These are phyloP conservation scores for Penstemon newberryi DNA, from an alignment of 257 asterid species.

Conservation along the genomic window DNA sequence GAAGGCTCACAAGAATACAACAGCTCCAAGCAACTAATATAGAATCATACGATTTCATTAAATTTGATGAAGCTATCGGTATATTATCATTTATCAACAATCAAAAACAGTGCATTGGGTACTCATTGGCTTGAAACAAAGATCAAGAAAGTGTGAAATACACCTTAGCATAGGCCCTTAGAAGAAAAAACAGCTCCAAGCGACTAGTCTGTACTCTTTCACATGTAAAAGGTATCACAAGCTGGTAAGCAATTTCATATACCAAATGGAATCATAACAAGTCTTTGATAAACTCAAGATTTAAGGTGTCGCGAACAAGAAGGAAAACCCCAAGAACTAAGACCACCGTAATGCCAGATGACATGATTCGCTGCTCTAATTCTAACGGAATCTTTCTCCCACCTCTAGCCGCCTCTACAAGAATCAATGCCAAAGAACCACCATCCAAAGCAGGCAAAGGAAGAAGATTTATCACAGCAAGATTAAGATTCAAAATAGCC, in stretches of 20 bases:
- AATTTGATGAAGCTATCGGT: slow-evolving; percentile 8
- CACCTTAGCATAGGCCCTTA: slow-evolving; percentile 13
- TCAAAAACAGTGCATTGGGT: slow-evolving; percentile 25
- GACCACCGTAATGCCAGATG: slow-evolving; percentile 81
- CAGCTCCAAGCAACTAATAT: neutral
- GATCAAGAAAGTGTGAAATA: slow-evolving; percentile 19
- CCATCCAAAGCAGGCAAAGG: slow-evolving; percentile 97
- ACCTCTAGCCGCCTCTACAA: slow-evolving; percentile 89
- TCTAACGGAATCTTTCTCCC: slow-evolving; percentile 90
- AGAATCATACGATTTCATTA: slow-evolving; percentile 22
- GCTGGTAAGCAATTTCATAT: slow-evolving; percentile 14
- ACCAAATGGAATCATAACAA: slow-evolving; percentile 50
- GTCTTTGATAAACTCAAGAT: slow-evolving; percentile 77
- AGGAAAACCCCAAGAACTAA: slow-evolving; percentile 75
- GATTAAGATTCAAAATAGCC: slow-evolving; percentile 79
- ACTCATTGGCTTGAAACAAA: slow-evolving; percentile 21
- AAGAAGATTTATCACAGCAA: slow-evolving; percentile 90
- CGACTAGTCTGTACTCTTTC: slow-evolving; percentile 1
- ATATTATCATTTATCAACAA: slow-evolving; percentile 12
- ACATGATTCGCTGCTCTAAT: slow-evolving; percentile 86
- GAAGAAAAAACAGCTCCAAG: slow-evolving; percentile 18
- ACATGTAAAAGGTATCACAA: slow-evolving; percentile 7
- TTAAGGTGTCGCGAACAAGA: slow-evolving; percentile 86
- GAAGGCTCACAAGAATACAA: slow-evolving; percentile 13
- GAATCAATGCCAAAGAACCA: slow-evolving; percentile 81